Percentiles rank a stretch among this genome's conserved stretches.
Evolutionary conservation across 768 basidiomycete genomes (phyloP).

Genomic region (Tremella fuciformis): DNA sequence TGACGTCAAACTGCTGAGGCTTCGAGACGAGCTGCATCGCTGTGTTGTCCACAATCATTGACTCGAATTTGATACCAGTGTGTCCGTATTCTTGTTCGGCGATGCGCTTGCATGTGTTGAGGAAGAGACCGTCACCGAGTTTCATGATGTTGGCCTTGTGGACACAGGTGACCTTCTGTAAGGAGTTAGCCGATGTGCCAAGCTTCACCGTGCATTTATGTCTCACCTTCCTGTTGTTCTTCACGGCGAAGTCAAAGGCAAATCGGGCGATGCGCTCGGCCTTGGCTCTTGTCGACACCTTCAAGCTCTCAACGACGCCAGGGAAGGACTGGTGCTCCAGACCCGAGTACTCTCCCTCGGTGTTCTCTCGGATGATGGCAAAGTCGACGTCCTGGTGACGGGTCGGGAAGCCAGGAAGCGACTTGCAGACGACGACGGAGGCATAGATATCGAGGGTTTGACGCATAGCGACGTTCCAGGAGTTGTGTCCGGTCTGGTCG

Average conservation of each 20-base stretch:
- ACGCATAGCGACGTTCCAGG: constrained; percentile 99
- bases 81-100: constrained; percentile 89
- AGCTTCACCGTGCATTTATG: too few species aligned
- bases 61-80: constrained; percentile 84
- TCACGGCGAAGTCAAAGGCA: constrained; percentile 97
- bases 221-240: constrained; percentile 91
- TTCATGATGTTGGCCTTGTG: constrained; percentile 99
- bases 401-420: constrained; percentile 90
- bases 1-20: constrained; percentile 95
- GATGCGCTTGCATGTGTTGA: constrained; percentile 93
- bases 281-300: constrained; percentile 92
- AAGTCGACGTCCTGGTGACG: constrained; percentile 97
- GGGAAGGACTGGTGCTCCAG: constrained; percentile 91
- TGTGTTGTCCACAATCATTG: constrained; percentile 99
- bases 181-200: not conserved
- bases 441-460: constrained; percentile 98
- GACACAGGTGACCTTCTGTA: constrained; percentile 96
- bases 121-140: constrained; percentile 96
- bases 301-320: constrained; percentile 96
- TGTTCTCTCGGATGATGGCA: constrained; percentile 99
- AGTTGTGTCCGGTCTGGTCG: constrained; percentile 92
- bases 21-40: constrained; percentile 99
- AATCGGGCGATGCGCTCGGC: constrained; percentile 95
- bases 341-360: constrained; percentile 99
- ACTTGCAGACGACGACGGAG: constrained; percentile 96